A percentile compares a stretch with the other conserved stretches of the same genome.
Evolutionary conservation across 768 basidiomycete genomes (phyloP).

Genomic region (Dioszegia hungarica): DNA sequence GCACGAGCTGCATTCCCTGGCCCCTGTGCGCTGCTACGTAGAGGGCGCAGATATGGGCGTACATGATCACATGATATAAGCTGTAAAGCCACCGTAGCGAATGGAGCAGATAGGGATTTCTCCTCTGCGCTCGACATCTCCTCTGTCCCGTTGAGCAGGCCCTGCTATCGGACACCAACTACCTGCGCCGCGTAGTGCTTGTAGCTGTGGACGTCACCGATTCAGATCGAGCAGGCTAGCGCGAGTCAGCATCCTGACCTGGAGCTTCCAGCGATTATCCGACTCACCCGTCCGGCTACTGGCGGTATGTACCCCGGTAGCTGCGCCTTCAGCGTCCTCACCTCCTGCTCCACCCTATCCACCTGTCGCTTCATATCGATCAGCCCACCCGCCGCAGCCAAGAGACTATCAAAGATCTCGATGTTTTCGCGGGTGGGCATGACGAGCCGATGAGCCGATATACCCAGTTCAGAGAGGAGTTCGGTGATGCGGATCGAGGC

Average conservation of each 20-base stretch:
- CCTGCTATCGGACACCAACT: no score
- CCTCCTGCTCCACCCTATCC: conserved; percentile 82
- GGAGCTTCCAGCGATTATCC: background rate
- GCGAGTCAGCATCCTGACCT: background rate
- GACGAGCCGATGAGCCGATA: conserved; percentile 69
- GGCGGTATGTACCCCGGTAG: conserved; percentile 31
- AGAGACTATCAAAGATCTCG: conserved; percentile 64
- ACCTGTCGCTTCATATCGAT: conserved; percentile 81
- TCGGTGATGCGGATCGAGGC: conserved; percentile 68
- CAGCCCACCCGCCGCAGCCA: conserved; percentile 66
- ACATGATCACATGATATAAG: no score
- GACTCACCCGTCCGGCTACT: background rate
- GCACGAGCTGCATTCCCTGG: no score
- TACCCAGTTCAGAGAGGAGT: conserved; percentile 68
- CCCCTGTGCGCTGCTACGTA: no score
- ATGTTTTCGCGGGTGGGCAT: conserved; percentile 90
- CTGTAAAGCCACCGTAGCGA: no score
- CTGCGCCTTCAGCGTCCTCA: conserved; percentile 62
- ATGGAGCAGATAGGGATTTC: no score
- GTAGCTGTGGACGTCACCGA: conserved; percentile 2
- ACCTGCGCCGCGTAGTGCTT: background rate
- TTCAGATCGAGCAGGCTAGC: background rate
- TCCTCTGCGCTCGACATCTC: no score
- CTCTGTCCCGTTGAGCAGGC: no score
- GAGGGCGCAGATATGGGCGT: no score